Conservation (phyloP, 2,329 filamentous ascomycete genomes). For the Trichoderma sp. region DNA sequence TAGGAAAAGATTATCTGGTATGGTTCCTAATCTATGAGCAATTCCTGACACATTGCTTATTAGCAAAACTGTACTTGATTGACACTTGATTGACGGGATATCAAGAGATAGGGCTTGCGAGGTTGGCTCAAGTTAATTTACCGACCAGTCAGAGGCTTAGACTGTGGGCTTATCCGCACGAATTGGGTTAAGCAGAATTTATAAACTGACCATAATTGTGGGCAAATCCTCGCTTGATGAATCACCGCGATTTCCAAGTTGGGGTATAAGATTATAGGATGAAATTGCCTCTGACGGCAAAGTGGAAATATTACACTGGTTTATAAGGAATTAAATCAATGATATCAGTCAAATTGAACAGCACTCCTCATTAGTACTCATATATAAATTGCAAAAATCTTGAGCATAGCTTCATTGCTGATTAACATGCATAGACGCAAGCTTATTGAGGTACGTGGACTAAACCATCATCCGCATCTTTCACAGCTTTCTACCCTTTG, state of each 20-base stretch:
- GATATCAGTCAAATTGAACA: too few species aligned
- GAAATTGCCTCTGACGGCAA: not conserved
- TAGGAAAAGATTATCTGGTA: not conserved
- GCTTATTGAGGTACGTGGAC: too few species aligned
- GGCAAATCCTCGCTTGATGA: not conserved
- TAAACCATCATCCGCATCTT: too few species aligned
- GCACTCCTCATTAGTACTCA: too few species aligned
- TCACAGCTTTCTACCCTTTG: not conserved
- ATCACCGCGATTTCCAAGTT: not conserved
- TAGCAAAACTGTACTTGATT: not conserved
- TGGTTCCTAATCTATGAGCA: not conserved
- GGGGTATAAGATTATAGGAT: not conserved
- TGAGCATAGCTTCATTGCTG: too few species aligned
- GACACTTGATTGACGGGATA: too few species aligned
- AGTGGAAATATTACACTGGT: not conserved
- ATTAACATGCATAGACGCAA: too few species aligned
- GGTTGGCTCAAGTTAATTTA: not conserved
- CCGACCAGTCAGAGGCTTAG: not conserved
- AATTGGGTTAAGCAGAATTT: not conserved
- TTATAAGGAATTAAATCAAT: not conserved
- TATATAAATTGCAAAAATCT: fast-evolving
- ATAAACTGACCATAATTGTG: not conserved
- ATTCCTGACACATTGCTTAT: not conserved
- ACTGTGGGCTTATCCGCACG: not conserved
- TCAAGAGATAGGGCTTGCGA: not conserved